Evolutionary conservation across 768 basidiomycete genomes (phyloP).

Genomic region (Mycena vitilis): DNA sequence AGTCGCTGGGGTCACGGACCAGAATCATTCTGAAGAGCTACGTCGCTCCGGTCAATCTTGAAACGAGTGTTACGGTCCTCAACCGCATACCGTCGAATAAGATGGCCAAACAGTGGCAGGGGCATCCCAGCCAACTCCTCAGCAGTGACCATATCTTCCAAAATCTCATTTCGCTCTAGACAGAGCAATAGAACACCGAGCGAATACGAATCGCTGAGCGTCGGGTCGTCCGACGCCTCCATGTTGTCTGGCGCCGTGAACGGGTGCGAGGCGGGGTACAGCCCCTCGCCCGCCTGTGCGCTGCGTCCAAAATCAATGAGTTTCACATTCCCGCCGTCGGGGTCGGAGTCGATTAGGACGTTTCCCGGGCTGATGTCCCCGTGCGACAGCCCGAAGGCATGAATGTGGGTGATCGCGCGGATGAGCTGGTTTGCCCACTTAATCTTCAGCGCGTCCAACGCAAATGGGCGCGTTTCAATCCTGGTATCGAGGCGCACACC

Average conservation of each 20-base stretch:
- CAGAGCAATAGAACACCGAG: conserved; percentile 8
- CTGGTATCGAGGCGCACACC: neutral
- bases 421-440: conserved; percentile 10
- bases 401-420: neutral
- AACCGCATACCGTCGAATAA: neutral
- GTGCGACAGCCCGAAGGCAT: conserved; percentile 5
- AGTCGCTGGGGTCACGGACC: too few relatives aligned
- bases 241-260: conserved; percentile 14
- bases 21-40: neutral
- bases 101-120: neutral
- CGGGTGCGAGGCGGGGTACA: conserved; percentile 7
- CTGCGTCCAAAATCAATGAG: conserved; percentile 18
- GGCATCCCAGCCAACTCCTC: neutral
- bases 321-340: neutral
- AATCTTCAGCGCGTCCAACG: neutral
- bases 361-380: conserved; percentile 14
- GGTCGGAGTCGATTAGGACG: neutral
- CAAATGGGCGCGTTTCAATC: neutral
- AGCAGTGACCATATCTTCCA: neutral
- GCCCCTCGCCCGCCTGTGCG: neutral
- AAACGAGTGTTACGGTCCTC: neutral
- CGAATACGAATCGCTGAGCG: conserved; percentile 7
- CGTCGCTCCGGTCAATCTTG: neutral
- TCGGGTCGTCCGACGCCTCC: neutral
- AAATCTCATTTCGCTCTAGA: neutral